Evolutionary conservation across 352 stramenopile species (phyloP).

Genomic region (Blastocystis sp.): DNA sequence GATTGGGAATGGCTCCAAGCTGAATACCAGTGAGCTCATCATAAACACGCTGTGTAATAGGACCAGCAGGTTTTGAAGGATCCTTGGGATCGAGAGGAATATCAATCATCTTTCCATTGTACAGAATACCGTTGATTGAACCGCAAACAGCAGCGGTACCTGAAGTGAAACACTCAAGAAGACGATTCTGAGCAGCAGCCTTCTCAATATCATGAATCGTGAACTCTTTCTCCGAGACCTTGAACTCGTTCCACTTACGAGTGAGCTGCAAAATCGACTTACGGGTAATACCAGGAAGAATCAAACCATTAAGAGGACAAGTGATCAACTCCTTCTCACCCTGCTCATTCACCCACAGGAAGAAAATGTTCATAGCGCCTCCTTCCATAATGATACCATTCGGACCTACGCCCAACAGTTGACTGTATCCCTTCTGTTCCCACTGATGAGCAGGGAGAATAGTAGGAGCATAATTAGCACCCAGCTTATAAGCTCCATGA

Average conservation of each 20-base stretch:
- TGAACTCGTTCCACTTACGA: slow-evolving; percentile 84
- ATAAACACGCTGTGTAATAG: slow-evolving; percentile 82
- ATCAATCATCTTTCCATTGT: slow-evolving; percentile 85
- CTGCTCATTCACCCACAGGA: slow-evolving; percentile 87
- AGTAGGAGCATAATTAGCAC: slow-evolving; percentile 73
- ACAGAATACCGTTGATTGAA: slow-evolving; percentile 88
- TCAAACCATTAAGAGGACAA: slow-evolving; percentile 88
- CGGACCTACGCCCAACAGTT: slow-evolving; percentile 29
- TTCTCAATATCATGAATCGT: slow-evolving; percentile 89
- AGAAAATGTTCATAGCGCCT: slow-evolving; percentile 97
- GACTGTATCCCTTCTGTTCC: slow-evolving; percentile 67
- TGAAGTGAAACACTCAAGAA: slow-evolving; percentile 90
- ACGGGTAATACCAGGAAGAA: slow-evolving; percentile 92
- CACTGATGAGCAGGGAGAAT: slow-evolving; percentile 51
- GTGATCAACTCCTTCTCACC: slow-evolving; percentile 89
- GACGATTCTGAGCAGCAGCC: slow-evolving; percentile 81
- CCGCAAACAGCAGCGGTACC: slow-evolving; percentile 90
- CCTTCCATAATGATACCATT: slow-evolving; percentile 75
- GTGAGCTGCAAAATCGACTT: slow-evolving; percentile 89
- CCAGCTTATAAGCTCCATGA: slow-evolving; percentile 87
- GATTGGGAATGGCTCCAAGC: slow-evolving; percentile 49
- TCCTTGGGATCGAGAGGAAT: slow-evolving; percentile 83
- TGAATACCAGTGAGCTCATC: slow-evolving; percentile 85
- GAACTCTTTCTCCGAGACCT: slow-evolving; percentile 87
- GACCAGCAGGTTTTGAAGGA: slow-evolving; percentile 76